These are phyloP conservation scores for Globisporangium canariense DNA, from an alignment of 352 stramenopile genomes.

Conservation along the genomic window DNA sequence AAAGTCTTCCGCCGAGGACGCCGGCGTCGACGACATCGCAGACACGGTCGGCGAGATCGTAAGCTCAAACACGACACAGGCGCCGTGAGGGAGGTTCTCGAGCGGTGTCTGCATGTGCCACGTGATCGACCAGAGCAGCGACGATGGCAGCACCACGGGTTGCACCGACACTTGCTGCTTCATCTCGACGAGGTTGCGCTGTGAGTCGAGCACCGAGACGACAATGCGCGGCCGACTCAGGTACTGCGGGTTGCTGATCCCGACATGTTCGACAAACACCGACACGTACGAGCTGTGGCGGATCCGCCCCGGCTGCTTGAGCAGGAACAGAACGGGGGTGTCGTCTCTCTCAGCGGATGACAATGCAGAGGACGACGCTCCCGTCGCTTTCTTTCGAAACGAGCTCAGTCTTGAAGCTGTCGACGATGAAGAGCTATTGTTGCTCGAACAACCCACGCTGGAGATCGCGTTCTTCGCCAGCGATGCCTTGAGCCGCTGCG, in stretches of 20 bases:
- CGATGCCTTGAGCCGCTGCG: slow-evolving; percentile 48
- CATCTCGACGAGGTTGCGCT: slow-evolving; percentile 68
- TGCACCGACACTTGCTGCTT: slow-evolving; percentile 75
- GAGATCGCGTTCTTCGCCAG: slow-evolving; percentile 60
- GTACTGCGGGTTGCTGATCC: slow-evolving; percentile 45
- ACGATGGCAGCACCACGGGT: slow-evolving; percentile 46
- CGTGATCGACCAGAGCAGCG: slow-evolving; percentile 82
- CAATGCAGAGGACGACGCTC: slow-evolving; percentile 11
- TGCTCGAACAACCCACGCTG: slow-evolving; percentile 39
- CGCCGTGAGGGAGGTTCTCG: slow-evolving; percentile 82
- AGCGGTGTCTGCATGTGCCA: slow-evolving; percentile 94
- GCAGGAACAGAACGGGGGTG: slow-evolving; percentile 56
- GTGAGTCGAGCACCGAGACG: slow-evolving; percentile 64
- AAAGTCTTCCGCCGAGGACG: slow-evolving; percentile 39
- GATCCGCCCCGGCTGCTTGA: slow-evolving; percentile 70
- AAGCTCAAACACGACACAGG: slow-evolving; percentile 72
- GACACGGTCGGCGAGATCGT: slow-evolving; percentile 34
- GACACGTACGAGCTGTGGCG: slow-evolving; percentile 81
- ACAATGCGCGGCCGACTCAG: slow-evolving; percentile 62
- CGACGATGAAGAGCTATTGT: slow-evolving; percentile 2
- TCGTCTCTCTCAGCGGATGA: slow-evolving; percentile 19
- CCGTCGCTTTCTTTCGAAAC: slow-evolving; percentile 19
- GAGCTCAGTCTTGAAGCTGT: slow-evolving; percentile 14
- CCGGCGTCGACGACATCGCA: slow-evolving; percentile 16
- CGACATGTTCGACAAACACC: slow-evolving; percentile 74